Evolutionary conservation across 179 eudicot genomes (phyloP), one percentile per base, ranked within the genome.

Genomic region (Corrigiola litoralis): DNA sequence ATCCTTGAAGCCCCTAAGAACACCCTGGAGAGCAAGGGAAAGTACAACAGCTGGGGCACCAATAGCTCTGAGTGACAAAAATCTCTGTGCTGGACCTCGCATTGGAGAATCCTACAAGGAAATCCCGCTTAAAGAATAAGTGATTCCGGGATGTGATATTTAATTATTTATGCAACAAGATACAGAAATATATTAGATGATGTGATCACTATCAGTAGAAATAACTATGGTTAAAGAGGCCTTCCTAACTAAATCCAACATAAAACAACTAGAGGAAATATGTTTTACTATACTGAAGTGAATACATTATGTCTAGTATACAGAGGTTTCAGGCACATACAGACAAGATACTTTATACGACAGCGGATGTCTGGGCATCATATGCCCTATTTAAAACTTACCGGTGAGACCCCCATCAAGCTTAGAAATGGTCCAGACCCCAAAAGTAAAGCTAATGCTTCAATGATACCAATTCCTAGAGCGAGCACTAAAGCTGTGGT

Each of bases 41-140:
- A 94, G 80, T 44, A 94, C 97, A 79, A 80, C 84, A 44, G 99
- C 99, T 63, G 99, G 99, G 71, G 99, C 95, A 75, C 99, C 99
- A 69, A 94, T 78, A 34, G 97, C 95, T 73, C 96, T 83, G 50
- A 94, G 82, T 41, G 81, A 72, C 55, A 94, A 82, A 77, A 94
- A 90, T 14, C 31, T 77, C 58, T 82, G 85, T 58, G 97, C 91
- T 41, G 87, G 82, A 60, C 34, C 70, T 36, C 85, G 89, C 99
- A 90, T 94, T 14, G 97, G 63, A 45, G 96, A 90, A 59, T 73
- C 89, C 99, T 94, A 81, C 54, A 46, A 67, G 37, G 37, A 67
- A 45, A 54, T 36, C 13, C 48, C 8, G 27, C 31, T 2, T 7
- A 6, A 62, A 31, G 63, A 73, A 20, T 29, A 49, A 56, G 27